Conservation (phyloP, 78 protist genomes). For the Chrysochromulina tobinii region DNA sequence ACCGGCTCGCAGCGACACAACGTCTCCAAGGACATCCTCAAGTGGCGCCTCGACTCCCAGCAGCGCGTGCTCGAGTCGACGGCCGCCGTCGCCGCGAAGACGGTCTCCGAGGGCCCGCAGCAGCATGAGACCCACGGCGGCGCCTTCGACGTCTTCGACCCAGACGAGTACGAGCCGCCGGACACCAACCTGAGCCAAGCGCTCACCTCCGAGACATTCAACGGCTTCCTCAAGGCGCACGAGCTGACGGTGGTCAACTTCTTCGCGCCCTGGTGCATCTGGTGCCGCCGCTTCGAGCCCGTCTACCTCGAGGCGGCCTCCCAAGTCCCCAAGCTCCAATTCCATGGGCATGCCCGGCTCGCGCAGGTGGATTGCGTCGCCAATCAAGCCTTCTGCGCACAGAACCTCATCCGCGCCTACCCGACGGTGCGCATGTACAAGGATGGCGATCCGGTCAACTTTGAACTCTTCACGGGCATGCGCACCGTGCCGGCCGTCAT, state of each 20-base stretch:
- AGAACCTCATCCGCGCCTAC: slow-evolving; percentile 3
- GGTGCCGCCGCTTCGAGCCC: slow-evolving; percentile 23
- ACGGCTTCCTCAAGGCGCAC: neutral
- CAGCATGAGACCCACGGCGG: too few species aligned
- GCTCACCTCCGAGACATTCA: neutral
- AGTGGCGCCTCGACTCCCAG: slow-evolving; percentile 6
- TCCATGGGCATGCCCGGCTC: neutral
- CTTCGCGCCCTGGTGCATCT: slow-evolving; percentile 35
- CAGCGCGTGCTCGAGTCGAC: neutral
- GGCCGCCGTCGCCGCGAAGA: neutral
- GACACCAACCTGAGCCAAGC: neutral
- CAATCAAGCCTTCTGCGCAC: neutral
- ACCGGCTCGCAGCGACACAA: neutral
- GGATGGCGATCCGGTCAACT: neutral
- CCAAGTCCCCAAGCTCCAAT: neutral
- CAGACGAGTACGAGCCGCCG: neutral
- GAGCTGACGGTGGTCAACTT: slow-evolving; percentile 8
- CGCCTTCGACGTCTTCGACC: too few species aligned
- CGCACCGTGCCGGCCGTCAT: neutral
- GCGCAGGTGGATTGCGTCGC: slow-evolving; percentile 29
- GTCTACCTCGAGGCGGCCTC: neutral
- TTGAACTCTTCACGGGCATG: neutral
- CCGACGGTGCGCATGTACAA: slow-evolving; percentile 22
- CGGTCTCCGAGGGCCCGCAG: too few species aligned
- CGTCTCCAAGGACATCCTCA: neutral